A percentile compares a stretch with the other conserved stretches of the same genome.
Conservation (phyloP, 352 stramenopile genomes). For the Globisporangium camurandrum region DNA sequence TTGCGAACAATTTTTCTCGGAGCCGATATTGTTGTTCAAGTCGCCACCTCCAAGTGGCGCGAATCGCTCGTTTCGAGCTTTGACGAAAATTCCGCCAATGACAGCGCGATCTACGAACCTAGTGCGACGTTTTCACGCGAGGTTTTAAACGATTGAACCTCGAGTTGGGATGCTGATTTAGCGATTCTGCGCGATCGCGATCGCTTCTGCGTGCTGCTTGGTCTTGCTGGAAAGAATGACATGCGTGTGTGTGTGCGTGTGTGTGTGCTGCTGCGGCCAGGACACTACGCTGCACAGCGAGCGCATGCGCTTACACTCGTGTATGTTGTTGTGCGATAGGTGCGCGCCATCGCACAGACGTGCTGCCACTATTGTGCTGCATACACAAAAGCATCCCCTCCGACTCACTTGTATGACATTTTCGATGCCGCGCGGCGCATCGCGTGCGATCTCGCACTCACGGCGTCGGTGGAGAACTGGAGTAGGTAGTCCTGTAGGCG, state of each 20-base stretch:
- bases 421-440: background rate
- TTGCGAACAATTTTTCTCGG: too few relatives aligned
- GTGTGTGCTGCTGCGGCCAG: too few relatives aligned
- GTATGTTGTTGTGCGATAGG: background rate
- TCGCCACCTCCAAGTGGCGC: background rate
- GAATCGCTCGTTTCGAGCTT: background rate
- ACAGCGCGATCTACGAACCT: background rate
- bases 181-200: background rate
- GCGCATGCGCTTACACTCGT: background rate
- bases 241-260: background rate
- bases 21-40: background rate
- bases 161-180: background rate
- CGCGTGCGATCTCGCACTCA: background rate
- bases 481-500: slow-evolving; percentile 1
- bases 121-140: background rate
- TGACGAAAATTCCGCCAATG: slow-evolving; percentile 8
- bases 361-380: background rate
- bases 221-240: slow-evolving; percentile 7
- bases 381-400: background rate
- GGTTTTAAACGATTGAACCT: background rate
- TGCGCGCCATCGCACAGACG: background rate
- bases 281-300: too few relatives aligned
- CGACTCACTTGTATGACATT: slow-evolving; percentile 14
- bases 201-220: background rate
- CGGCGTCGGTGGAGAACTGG: background rate